phyloP scores from a whole-genome alignment of 2,329 filamentous ascomycete genomes.

The Orbilia blumenaviensis region DNA sequence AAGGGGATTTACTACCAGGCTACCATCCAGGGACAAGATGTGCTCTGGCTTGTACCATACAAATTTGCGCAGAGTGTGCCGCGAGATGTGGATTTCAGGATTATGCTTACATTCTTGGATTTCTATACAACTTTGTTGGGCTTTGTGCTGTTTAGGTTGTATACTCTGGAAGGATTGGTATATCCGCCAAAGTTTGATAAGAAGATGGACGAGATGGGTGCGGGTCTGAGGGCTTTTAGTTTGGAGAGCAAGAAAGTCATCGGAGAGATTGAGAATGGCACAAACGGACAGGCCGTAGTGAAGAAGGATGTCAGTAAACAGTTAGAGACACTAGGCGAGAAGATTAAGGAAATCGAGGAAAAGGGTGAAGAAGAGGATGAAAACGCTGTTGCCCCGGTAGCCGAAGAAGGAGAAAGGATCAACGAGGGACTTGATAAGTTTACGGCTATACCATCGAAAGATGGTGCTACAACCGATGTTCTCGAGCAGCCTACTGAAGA shows the following conservation, averaged over 20 bases:
- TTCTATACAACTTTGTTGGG: conserved; percentile 97
- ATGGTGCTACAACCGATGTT: conserved; percentile 82
- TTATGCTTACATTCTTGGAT: conserved; percentile 99
- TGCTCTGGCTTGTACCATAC: conserved; percentile 96
- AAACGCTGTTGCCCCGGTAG: background rate
- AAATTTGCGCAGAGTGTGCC: conserved; percentile 95
- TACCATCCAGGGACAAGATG: conserved; percentile 94
- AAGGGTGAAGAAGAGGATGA: conserved; percentile 17
- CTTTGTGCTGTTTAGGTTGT: conserved; percentile 95
- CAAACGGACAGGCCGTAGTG: background rate
- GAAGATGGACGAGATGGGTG: conserved; percentile 85
- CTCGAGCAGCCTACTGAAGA: conserved; percentile 76
- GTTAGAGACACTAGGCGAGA: conserved; percentile 56
- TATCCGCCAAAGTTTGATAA: conserved; percentile 95
- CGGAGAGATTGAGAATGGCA: conserved; percentile 41
- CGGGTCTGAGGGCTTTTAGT: conserved; percentile 88
- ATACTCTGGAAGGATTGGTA: conserved; percentile 87
- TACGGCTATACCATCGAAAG: conserved; percentile 68
- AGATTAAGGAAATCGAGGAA: conserved; percentile 55
- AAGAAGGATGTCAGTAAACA: conserved; percentile 56
- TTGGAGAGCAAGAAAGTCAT: conserved; percentile 78
- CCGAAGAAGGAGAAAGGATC: conserved; percentile 47
- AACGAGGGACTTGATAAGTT: conserved; percentile 82
- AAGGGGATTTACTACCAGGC: conserved; percentile 99
- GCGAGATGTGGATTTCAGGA: conserved; percentile 94